Percentiles rank a stretch among this genome's conserved stretches.
These are phyloP conservation scores for Aureobasidium sp. DNA, from an alignment of 2,329 filamentous ascomycete species.

Conservation along the genomic window DNA sequence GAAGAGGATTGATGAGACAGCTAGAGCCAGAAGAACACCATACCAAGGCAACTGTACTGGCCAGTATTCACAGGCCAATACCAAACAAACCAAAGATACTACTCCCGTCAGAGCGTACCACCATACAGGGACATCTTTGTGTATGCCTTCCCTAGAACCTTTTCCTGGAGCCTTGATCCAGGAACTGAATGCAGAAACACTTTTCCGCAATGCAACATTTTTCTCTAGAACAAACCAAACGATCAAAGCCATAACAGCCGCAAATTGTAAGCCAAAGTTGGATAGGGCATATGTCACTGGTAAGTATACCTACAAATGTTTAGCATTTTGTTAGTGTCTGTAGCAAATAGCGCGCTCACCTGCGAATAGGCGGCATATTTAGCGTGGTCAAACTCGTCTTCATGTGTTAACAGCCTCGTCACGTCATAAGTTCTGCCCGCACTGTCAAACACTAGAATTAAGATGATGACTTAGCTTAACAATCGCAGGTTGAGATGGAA, in stretches of 20 bases:
- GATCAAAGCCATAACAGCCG: neutral
- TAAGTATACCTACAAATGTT: neutral
- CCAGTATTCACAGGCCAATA: neutral
- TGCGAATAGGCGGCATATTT: neutral
- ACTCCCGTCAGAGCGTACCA: neutral
- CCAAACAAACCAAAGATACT: neutral
- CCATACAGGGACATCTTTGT: neutral
- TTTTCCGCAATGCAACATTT: neutral
- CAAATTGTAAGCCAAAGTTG: neutral
- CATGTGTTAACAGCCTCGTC: neutral
- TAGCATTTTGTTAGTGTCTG: neutral
- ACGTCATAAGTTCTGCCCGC: neutral
- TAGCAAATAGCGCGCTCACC: neutral
- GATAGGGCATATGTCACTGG: neutral
- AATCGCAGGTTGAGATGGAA: too few species aligned
- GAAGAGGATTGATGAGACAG: slow-evolving; percentile 37
- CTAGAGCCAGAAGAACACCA: slow-evolving; percentile 59
- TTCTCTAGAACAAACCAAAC: neutral
- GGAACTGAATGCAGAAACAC: neutral
- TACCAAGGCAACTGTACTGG: slow-evolving; percentile 43
- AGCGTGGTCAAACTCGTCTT: neutral
- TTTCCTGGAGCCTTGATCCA: neutral
- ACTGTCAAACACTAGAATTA: neutral
- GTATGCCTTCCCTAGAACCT: neutral
- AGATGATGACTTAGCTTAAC: too few species aligned